phyloP scores from a whole-genome alignment of 441 rosid genomes.

The Francoa sonchifolia region DNA sequence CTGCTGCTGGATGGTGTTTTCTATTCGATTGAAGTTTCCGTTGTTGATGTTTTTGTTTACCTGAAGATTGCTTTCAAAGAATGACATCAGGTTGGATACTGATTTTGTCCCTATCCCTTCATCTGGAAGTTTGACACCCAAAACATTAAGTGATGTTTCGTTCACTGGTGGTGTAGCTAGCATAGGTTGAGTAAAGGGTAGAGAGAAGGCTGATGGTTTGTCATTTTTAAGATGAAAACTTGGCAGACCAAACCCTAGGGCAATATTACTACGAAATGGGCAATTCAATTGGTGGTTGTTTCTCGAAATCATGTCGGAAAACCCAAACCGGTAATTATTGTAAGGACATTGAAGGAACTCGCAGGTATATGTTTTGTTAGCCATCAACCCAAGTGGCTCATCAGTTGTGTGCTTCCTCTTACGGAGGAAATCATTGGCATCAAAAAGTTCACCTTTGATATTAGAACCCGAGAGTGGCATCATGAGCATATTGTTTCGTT shows the following conservation, averaged over 20 bases:
- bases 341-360: constrained; percentile 62
- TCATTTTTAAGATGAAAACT: constrained; percentile 47
- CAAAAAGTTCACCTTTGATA: constrained; percentile 37
- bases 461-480: constrained; percentile 25
- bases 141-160: constrained; percentile 13
- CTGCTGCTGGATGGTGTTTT: constrained; percentile 15
- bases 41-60: constrained; percentile 24
- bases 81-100: constrained; percentile 67
- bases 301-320: constrained; percentile 51
- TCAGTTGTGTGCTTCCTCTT: constrained; percentile 50
- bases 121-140: constrained; percentile 62
- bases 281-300: constrained; percentile 78
- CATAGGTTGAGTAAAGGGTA: constrained; percentile 1
- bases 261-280: constrained; percentile 26
- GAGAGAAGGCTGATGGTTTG: constrained; percentile 46
- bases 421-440: constrained; percentile 24
- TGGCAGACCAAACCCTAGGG: constrained; percentile 35
- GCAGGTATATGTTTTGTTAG: constrained; percentile 52
- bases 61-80: constrained; percentile 45
- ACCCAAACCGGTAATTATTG: constrained; percentile 47
- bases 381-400: constrained; percentile 29
- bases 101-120: constrained; percentile 74
- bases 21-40: constrained; percentile 17
- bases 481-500: constrained; percentile 18
- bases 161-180: background rate